Conservation (phyloP, 331 rosid species). For the Saraca asoca region DNA sequence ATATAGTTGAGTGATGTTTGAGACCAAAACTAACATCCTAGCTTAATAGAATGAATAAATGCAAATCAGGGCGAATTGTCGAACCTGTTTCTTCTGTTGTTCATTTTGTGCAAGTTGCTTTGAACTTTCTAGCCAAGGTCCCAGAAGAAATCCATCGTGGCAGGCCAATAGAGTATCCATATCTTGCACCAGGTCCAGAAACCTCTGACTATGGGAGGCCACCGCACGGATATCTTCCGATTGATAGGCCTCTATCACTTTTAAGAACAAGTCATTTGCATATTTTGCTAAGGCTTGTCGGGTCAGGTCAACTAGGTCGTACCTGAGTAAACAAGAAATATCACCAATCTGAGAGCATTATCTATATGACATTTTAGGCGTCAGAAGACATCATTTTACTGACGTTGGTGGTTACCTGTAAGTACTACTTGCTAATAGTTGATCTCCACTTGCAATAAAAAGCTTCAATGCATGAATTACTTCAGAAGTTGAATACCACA, state of each 20-base stretch:
- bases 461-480: conserved; percentile 68
- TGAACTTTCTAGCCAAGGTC: conserved; percentile 55
- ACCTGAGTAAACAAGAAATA: conserved; percentile 49
- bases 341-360: not conserved
- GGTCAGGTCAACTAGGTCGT: conserved; percentile 73
- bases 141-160: conserved; percentile 55
- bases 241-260: conserved; percentile 59
- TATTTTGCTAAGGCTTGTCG: conserved; percentile 78
- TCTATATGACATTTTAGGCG: not conserved
- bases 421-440: conserved; percentile 55
- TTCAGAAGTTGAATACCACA: conserved; percentile 87
- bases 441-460: conserved; percentile 64
- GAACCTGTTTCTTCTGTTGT: conserved; percentile 46
- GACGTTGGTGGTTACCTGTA: conserved; percentile 52
- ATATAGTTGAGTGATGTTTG: no score
- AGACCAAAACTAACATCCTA: no score
- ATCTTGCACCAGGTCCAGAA: conserved; percentile 45
- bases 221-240: conserved; percentile 35
- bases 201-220: conserved; percentile 35
- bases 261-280: conserved; percentile 60
- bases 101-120: conserved; percentile 50
- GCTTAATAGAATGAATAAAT: conserved; percentile 4
- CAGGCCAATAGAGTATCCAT: conserved; percentile 45
- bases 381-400: not conserved
- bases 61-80: conserved; percentile 9